phyloP scores from a whole-genome alignment of 768 basidiomycete genomes.

The Serendipita indica region DNA sequence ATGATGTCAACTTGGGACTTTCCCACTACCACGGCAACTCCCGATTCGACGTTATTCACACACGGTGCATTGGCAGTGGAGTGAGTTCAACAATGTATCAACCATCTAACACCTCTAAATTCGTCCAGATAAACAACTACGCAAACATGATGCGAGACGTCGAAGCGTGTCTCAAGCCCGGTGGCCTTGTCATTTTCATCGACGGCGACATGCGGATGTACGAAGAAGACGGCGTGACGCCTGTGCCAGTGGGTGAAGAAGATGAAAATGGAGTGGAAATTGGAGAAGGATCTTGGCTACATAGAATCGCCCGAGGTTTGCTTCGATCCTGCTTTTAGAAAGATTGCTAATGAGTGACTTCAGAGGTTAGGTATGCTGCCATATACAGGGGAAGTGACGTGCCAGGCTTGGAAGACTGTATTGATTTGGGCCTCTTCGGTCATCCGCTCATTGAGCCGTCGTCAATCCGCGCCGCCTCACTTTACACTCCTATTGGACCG shows the following conservation, averaged over 20 bases:
- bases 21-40: conserved; percentile 36
- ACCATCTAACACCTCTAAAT: conserved; percentile 13
- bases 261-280: neutral
- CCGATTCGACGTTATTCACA: conserved; percentile 62
- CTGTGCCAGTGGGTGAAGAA: neutral
- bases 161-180: conserved; percentile 50
- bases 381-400: neutral
- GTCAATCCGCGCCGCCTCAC: neutral
- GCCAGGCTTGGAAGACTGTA: neutral
- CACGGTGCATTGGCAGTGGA: conserved; percentile 51
- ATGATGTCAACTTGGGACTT: conserved; percentile 33
- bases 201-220: conserved; percentile 34
- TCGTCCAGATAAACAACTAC: conserved; percentile 46
- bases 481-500: neutral
- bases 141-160: conserved; percentile 45
- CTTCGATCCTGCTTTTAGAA: neutral
- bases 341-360: neutral
- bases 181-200: conserved; percentile 52
- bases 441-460: conserved; percentile 4
- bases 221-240: neutral
- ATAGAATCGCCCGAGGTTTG: neutral
- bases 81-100: conserved; percentile 26
- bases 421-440: neutral
- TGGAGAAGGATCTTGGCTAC: neutral
- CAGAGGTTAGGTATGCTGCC: neutral